Conservation (phyloP, 2,329 filamentous ascomycete genomes). For the Pseudocercospora cruenta region DNA sequence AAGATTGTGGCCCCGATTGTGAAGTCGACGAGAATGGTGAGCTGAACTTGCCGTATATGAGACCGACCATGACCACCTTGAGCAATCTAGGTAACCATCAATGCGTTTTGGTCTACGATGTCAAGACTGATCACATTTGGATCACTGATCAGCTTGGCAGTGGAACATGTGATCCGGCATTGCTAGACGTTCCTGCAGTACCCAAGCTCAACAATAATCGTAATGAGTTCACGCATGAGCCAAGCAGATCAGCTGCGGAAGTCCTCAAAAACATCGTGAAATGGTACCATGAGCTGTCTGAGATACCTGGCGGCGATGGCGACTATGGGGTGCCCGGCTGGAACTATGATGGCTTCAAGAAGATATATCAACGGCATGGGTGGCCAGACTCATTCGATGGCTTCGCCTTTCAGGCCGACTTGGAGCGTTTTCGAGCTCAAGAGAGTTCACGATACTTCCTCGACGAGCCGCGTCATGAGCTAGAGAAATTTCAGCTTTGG, state of each 20-base stretch:
- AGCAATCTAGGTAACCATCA: constrained; percentile 1
- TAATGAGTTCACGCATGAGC: constrained; percentile 5
- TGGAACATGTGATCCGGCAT: constrained; percentile 1
- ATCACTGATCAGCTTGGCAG: constrained; percentile 4
- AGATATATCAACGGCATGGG: neutral
- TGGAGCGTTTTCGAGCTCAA: neutral
- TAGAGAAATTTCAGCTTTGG: too few species aligned
- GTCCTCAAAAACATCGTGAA: constrained; percentile 4
- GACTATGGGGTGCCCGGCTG: neutral
- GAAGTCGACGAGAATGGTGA: neutral
- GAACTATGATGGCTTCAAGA: constrained; percentile 1
- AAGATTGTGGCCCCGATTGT: neutral
- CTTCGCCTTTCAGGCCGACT: neutral
- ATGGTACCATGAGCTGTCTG: neutral
- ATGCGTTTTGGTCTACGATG: constrained; percentile 3
- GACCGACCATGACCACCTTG: neutral
- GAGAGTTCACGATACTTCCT: neutral
- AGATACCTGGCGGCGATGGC: constrained; percentile 8
- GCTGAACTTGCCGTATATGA: constrained; percentile 11
- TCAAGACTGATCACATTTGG: constrained; percentile 1
- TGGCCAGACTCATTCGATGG: constrained; percentile 8
- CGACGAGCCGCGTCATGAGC: too few species aligned
- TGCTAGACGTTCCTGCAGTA: neutral
- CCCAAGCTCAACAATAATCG: constrained; percentile 3
- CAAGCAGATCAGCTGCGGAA: constrained; percentile 3